Percentiles rank a stretch among this genome's conserved stretches.
phyloP scores from a whole-genome alignment of 2,329 filamentous ascomycete genomes.

The Penicillium capsulatum region DNA sequence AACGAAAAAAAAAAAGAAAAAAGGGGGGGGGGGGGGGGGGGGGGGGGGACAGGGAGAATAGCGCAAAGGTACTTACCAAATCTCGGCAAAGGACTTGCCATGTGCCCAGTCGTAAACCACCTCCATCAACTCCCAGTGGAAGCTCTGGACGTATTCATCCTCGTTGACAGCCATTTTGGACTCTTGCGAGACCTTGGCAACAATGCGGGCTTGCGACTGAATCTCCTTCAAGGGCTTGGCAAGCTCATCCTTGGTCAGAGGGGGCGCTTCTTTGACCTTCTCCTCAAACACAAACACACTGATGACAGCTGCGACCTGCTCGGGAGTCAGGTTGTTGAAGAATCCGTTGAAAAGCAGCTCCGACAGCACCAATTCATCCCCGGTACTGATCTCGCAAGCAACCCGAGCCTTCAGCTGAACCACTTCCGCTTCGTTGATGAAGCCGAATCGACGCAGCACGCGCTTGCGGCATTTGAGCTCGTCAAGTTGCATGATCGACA shows the following conservation, averaged over 20 bases:
- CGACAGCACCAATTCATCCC: slow-evolving; percentile 87
- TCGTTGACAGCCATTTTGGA: slow-evolving; percentile 93
- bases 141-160: slow-evolving; percentile 81
- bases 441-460: slow-evolving; percentile 86
- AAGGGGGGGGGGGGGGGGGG: no score
- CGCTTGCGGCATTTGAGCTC: slow-evolving; percentile 95
- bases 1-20: no score
- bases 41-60: no score
- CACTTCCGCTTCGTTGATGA: slow-evolving; percentile 93
- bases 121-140: slow-evolving; percentile 97
- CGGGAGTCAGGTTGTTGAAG: slow-evolving; percentile 91
- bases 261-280: slow-evolving; percentile 71
- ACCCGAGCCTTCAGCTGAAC: slow-evolving; percentile 96
- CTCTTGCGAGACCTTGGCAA: slow-evolving; percentile 92
- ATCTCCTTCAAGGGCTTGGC: slow-evolving; percentile 82
- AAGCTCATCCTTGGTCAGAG: slow-evolving; percentile 71
- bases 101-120: slow-evolving; percentile 90
- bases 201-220: slow-evolving; percentile 75
- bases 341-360: slow-evolving; percentile 95
- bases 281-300: slow-evolving; percentile 98
- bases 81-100: slow-evolving; percentile 83
- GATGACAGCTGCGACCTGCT: slow-evolving; percentile 78
- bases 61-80: slow-evolving; percentile 67
- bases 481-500: slow-evolving; percentile 87
- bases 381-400: slow-evolving; percentile 95